These are phyloP conservation scores for Zangia roseola DNA, from an alignment of 768 basidiomycete genomes.

Conservation along the genomic window DNA sequence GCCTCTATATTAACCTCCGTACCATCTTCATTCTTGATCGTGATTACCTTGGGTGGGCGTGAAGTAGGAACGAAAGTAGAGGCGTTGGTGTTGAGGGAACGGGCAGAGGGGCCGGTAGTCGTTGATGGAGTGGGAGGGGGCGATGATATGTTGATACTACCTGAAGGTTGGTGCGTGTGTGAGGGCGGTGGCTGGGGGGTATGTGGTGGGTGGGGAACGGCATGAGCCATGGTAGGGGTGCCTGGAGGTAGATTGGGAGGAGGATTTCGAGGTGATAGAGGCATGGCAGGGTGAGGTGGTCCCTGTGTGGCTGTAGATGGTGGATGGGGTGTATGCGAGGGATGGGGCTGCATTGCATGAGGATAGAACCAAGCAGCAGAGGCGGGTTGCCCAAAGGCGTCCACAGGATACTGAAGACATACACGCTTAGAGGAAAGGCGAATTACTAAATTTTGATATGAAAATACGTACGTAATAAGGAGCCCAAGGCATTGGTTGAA, in stretches of 20 bases:
- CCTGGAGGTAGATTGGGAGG: constrained; percentile 55
- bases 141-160: constrained; percentile 47
- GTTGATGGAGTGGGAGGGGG: constrained; percentile 70
- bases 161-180: constrained; percentile 43
- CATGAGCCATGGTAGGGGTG: constrained; percentile 67
- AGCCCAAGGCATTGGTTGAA: constrained; percentile 42
- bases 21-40: constrained; percentile 65
- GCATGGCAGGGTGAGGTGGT: constrained; percentile 49
- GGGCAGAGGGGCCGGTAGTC: constrained; percentile 37
- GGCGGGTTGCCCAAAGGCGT: constrained; percentile 45
- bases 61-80: constrained; percentile 61
- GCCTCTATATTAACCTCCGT: constrained; percentile 59
- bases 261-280: constrained; percentile 70
- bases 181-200: constrained; percentile 47
- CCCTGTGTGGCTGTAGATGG: constrained; percentile 36
- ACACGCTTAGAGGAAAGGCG: background rate
- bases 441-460: background rate
- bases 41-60: constrained; percentile 42
- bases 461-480: constrained; percentile 57
- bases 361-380: constrained; percentile 40
- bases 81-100: constrained; percentile 60
- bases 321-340: constrained; percentile 44
- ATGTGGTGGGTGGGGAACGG: constrained; percentile 47
- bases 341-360: constrained; percentile 40
- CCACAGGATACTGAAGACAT: constrained; percentile 40